Conservation (phyloP, 345 rosid species). For the Carallia brachiata region DNA sequence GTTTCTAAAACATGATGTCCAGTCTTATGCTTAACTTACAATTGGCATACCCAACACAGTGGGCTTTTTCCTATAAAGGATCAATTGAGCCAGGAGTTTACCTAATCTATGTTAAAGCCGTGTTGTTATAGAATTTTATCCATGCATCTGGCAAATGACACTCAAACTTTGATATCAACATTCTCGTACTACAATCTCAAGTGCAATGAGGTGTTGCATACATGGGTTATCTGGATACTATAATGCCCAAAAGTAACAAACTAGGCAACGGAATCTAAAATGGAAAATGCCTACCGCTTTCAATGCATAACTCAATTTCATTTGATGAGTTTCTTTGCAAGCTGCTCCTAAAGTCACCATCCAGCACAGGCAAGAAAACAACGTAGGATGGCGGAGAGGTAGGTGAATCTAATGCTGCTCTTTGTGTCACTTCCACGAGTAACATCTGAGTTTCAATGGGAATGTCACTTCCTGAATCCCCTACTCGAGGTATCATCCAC, state of each 20-base stretch:
- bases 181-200: too few relatives aligned
- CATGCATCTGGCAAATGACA: too few relatives aligned
- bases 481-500: constrained; percentile 60
- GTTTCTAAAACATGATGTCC: background rate
- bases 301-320: constrained; percentile 54
- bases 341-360: constrained; percentile 52
- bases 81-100: background rate
- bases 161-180: too few relatives aligned
- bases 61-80: background rate
- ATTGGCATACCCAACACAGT: background rate
- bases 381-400: constrained; percentile 25
- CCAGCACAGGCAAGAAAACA: constrained; percentile 48
- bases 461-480: constrained; percentile 50
- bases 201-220: too few relatives aligned
- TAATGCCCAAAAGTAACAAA: background rate
- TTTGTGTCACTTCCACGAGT: constrained; percentile 38
- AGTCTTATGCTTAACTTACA: background rate
- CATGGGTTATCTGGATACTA: too few relatives aligned
- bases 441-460: constrained; percentile 64
- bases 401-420: constrained; percentile 14
- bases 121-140: too few relatives aligned
- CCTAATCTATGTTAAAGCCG: too few relatives aligned
- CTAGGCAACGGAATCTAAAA: background rate
- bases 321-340: constrained; percentile 49
- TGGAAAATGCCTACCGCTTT: constrained; percentile 34